Percentiles rank a stretch among this genome's conserved stretches.
Evolutionary conservation across 1,139 yeast genomes (phyloP).

Genomic region (Magnusiomyces suaveolens): DNA sequence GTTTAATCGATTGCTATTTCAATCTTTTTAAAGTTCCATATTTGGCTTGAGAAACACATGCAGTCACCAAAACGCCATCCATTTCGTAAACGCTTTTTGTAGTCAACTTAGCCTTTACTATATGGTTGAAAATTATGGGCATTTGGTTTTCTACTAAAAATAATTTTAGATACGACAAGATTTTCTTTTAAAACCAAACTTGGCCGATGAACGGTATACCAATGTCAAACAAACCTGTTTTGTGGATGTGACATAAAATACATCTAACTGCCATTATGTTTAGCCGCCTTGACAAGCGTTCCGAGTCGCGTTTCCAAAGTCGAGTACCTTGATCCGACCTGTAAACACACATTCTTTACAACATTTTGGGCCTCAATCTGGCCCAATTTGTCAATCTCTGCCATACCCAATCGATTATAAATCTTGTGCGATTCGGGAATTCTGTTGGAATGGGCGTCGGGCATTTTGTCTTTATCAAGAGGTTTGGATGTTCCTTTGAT

Average conservation of each 20-base stretch:
- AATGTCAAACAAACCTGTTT: not conserved
- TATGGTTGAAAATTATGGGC: too few species aligned
- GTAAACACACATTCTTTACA: conserved; percentile 23
- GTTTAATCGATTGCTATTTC: too few species aligned
- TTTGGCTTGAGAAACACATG: too few species aligned
- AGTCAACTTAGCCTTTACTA: too few species aligned
- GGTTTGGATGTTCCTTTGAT: not conserved
- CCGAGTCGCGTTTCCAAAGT: not conserved
- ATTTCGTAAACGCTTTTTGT: too few species aligned
- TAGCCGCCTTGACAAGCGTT: not conserved
- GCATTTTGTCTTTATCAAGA: conserved; percentile 1
- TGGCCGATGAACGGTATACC: too few species aligned
- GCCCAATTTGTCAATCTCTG: conserved; percentile 23
- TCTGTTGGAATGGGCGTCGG: conserved; percentile 4
- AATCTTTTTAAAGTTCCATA: too few species aligned
- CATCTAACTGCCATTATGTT: not conserved
- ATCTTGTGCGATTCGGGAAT: conserved; percentile 7
- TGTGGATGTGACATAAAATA: not conserved
- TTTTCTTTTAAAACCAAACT: too few species aligned
- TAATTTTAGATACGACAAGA: too few species aligned
- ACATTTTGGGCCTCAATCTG: conserved; percentile 27
- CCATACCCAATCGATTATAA: conserved; percentile 24
- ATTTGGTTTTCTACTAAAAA: too few species aligned
- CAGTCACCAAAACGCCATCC: too few species aligned
- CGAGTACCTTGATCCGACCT: not conserved